These are phyloP conservation scores for Dendryphion nanum DNA, from an alignment of 2,329 filamentous ascomycete species.

Conservation along the genomic window DNA sequence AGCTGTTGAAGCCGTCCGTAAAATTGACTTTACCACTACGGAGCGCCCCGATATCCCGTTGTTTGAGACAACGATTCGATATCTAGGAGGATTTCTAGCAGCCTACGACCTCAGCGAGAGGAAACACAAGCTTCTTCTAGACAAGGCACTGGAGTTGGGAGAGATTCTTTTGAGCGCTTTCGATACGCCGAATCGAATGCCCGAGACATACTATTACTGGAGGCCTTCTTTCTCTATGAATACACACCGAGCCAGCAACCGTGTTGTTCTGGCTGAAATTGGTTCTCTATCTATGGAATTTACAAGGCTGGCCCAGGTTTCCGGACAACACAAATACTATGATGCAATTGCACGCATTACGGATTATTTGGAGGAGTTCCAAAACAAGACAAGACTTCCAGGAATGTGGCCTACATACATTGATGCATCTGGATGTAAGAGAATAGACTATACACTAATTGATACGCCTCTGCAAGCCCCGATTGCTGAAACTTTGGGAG, in stretches of 20 bases:
- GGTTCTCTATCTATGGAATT: slow-evolving; percentile 51
- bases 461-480: slow-evolving; percentile 20
- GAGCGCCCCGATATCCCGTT: slow-evolving; percentile 56
- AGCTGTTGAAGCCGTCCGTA: slow-evolving; percentile 58
- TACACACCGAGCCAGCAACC: slow-evolving; percentile 40
- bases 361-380: slow-evolving; percentile 43
- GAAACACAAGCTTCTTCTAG: slow-evolving; percentile 52
- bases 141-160: slow-evolving; percentile 63
- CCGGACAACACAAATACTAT: slow-evolving; percentile 48
- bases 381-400: slow-evolving; percentile 45
- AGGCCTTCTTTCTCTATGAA: slow-evolving; percentile 41
- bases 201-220: slow-evolving; percentile 59
- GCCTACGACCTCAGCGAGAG: slow-evolving; percentile 66
- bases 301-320: slow-evolving; percentile 47
- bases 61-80: slow-evolving; percentile 71
- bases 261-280: slow-evolving; percentile 48
- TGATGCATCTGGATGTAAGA: slow-evolving; percentile 42
- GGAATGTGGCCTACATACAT: slow-evolving; percentile 51
- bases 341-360: slow-evolving; percentile 49
- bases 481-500: slow-evolving; percentile 3
- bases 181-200: slow-evolving; percentile 68
- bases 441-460: slow-evolving; percentile 7
- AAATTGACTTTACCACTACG: slow-evolving; percentile 62
- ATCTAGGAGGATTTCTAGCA: slow-evolving; percentile 67
- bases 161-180: slow-evolving; percentile 66